Base-by-base conservation (phyloP, 768 basidiomycete species). In the Baorangia bicolor region DNA sequence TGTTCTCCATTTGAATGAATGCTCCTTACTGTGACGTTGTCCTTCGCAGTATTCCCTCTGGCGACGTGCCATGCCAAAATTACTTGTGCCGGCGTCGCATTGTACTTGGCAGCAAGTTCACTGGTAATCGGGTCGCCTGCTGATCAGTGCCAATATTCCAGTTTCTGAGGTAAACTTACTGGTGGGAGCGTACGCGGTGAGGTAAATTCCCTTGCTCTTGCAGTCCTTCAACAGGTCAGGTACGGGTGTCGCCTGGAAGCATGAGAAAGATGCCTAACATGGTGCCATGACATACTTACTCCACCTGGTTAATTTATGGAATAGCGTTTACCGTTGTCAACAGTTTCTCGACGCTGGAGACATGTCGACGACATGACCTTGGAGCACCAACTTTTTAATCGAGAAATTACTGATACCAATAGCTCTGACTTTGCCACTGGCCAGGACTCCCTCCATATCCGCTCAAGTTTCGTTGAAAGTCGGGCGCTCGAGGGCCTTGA, bases 281-380 rank as follows among this genome's bases (percentile, higher is more conserved):
- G 31, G n/a, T 42, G 28, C 12, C 18, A 25, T 40, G 27, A 8
- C 25, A 23, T 39, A 14, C 49, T 42, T n/a, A 51, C 71, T 86
- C 83, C 20, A 87, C 79, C 67, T 90, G 88, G 62, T 90, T 84
- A 16, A 83, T 78, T 34, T 82, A 83, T 18, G 88, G 87, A n/a
- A 79, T 74, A 60, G 87, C 77, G 21, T 70, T 78, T 56, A 75
- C 77, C 21, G 76, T 73, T 35, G 77, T 69, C 30, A 81, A 67
- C 8, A 85, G 72, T 35, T 73, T 55, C 51, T 62, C 62, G 44
- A 71, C 37, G 51, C 49, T 47, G 18, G 39, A 43, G 39, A n/a
- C 21, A 39, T 6, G 27, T 46, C 21, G 42, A 21, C 9, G 20
- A 23, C 3, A 18, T 12, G 14, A 20, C 38, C 34, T 38, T 16